Percentiles rank a stretch among this genome's conserved stretches.
Evolutionary conservation across 345 rosid genomes (phyloP).

Genomic region (Hypericum perforatum): DNA sequence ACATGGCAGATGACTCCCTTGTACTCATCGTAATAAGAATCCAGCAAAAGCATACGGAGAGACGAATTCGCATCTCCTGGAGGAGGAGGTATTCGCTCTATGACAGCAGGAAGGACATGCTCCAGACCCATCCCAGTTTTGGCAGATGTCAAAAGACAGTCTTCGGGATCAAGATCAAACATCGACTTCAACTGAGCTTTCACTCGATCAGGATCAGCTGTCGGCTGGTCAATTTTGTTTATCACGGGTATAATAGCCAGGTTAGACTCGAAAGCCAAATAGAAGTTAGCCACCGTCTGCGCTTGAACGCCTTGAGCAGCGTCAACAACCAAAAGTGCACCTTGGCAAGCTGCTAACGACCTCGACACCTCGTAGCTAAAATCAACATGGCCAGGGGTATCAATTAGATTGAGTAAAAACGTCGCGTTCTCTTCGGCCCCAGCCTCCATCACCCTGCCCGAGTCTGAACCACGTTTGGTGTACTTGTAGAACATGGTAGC

Average conservation of each 20-base stretch:
- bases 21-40: conserved; percentile 89
- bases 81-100: conserved; percentile 79
- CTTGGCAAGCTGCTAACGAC: conserved; percentile 97
- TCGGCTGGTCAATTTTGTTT: conserved; percentile 95
- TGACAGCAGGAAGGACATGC: conserved; percentile 84
- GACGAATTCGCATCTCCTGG: conserved; percentile 56
- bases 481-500: conserved; percentile 82
- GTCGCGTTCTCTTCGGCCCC: conserved; percentile 26
- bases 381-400: conserved; percentile 98
- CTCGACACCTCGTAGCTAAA: conserved; percentile 97
- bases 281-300: conserved; percentile 93
- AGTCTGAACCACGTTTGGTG: conserved; percentile 16
- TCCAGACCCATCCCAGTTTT: conserved; percentile 93
- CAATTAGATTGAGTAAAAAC: conserved; percentile 67
- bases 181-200: conserved; percentile 90
- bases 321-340: conserved; percentile 92
- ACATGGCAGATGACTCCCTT: conserved; percentile 93
- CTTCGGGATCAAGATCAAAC: conserved; percentile 84
- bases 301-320: conserved; percentile 99
- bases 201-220: conserved; percentile 96
- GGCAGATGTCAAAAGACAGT: conserved; percentile 87
- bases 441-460: too few relatives aligned
- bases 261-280: conserved; percentile 87
- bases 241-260: conserved; percentile 72
- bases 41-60: conserved; percentile 86